Base-by-base conservation (phyloP, 140 eudicot species). In the Flaveria floridana region DNA sequence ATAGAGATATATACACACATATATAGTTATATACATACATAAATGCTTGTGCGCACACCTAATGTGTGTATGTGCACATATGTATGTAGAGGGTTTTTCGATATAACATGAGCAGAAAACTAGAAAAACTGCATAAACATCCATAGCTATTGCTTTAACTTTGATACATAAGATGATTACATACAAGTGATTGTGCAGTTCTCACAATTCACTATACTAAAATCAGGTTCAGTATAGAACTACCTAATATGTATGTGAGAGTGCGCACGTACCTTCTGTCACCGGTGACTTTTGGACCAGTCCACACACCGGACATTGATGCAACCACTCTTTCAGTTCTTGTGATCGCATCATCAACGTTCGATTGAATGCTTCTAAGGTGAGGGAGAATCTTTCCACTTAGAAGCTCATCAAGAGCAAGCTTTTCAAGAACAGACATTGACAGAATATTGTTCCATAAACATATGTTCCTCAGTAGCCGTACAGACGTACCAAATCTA, bases 391-490 rank as follows among this genome's bases (percentile, higher is more conserved):
- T 30, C 75, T 94, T 94, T 39, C 90, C 95, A 62, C 71, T 78
- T 25, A 94, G 74, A 16, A 94, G 90, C 25, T 94, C 87, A 77
- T 90, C 97, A 26, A 94, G 90, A 57, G 86, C 96, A 84, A 91
- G 83, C 80, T 88, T 91, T 78, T 94, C 99, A 68, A 94, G 80
- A 55, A 88, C 79, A 7, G 91, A 82, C 79, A 53, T 80, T 0
- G 97, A 84, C 13, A 90, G 84, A 75, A 91, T 71, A 18, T 83
- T 80, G 53, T 87, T 87, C 97, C 97, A 94, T 81, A 88, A 63
- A 79, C 96, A 94, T 47, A 94, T 88, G 80, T 87, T 94, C 87
- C 85, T 88, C 90, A 90, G 78, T 76, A 94, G 64, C n/a, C 97
- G 89, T 50, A 94, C 90, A 18, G 92, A 86, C 58, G 79, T 85